phyloP scores from a whole-genome alignment of 1,139 yeast genomes.

The Schwanniomyces etchellsii region DNA sequence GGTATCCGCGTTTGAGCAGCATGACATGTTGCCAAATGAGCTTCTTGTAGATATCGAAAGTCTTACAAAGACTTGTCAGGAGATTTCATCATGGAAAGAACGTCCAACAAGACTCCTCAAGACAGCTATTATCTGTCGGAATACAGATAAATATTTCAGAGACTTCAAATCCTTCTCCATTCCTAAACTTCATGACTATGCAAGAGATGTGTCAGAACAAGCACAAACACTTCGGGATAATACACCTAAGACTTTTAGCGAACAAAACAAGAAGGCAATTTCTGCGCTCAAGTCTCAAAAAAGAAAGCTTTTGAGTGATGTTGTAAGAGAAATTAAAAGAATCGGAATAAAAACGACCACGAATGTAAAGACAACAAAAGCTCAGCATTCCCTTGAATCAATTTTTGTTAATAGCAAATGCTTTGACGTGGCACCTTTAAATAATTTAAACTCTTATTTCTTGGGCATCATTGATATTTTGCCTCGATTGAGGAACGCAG shows the following conservation, averaged over 20 bases:
- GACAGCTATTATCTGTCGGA: conserved; percentile 31
- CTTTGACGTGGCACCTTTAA: conserved; percentile 30
- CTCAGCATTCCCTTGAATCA: conserved; percentile 58
- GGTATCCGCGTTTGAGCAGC: neutral
- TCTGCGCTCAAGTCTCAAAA: conserved; percentile 78
- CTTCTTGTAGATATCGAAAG: neutral
- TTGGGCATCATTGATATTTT: conserved; percentile 70
- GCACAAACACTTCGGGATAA: conserved; percentile 63
- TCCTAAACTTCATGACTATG: conserved; percentile 45
- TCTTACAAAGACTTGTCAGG: conserved; percentile 9
- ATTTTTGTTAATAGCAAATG: conserved; percentile 53
- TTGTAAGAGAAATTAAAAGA: conserved; percentile 64
- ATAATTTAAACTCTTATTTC: conserved; percentile 55
- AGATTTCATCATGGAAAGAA: conserved; percentile 41
- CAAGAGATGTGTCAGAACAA: conserved; percentile 49
- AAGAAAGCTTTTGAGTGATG: conserved; percentile 68
- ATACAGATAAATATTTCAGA: conserved; percentile 46
- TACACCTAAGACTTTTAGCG: conserved; percentile 68
- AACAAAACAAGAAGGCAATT: conserved; percentile 68
- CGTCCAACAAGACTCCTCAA: conserved; percentile 56
- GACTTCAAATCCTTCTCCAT: conserved; percentile 27
- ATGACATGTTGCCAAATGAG: neutral
- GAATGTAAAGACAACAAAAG: conserved; percentile 56
- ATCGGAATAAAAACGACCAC: conserved; percentile 70
- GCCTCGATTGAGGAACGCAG: conserved; percentile 71